Percentiles rank a stretch among this genome's conserved stretches.
These are phyloP conservation scores for Penicillium vulpinum DNA, from an alignment of 2,329 filamentous ascomycete species.

Conservation along the genomic window DNA sequence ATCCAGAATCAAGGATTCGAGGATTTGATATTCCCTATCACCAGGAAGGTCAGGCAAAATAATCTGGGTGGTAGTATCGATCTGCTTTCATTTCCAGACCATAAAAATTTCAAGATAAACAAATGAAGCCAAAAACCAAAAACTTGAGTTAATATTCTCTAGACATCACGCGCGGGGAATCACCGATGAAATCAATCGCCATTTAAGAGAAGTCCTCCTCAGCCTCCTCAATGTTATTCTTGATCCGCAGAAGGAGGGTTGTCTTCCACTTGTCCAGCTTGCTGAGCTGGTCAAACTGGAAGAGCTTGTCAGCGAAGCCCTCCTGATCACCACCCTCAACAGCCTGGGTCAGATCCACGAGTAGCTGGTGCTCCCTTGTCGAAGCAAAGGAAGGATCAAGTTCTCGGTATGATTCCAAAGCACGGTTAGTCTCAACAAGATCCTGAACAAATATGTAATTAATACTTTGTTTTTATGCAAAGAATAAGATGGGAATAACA, in stretches of 20 bases:
- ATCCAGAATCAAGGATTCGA: neutral
- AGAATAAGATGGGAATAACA: neutral
- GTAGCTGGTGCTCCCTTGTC: slow-evolving; percentile 77
- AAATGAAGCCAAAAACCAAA: slow-evolving; percentile 9
- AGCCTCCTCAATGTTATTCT: slow-evolving; percentile 74
- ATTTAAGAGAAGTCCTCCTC: slow-evolving; percentile 67
- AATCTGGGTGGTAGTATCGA: neutral
- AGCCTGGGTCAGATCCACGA: slow-evolving; percentile 72
- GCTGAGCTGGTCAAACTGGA: slow-evolving; percentile 86
- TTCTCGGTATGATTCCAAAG: slow-evolving; percentile 78
- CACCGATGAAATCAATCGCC: slow-evolving; percentile 19
- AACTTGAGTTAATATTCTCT: slow-evolving; percentile 13
- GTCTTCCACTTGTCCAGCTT: slow-evolving; percentile 98
- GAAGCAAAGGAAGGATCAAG: slow-evolving; percentile 73
- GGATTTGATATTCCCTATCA: neutral
- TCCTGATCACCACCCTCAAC: slow-evolving; percentile 79
- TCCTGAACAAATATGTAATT: slow-evolving; percentile 52
- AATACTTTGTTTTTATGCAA: neutral
- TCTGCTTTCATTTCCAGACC: slow-evolving; percentile 8
- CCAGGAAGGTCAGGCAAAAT: neutral
- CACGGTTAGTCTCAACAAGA: slow-evolving; percentile 73
- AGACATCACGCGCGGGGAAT: slow-evolving; percentile 25
- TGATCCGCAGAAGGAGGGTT: slow-evolving; percentile 75
- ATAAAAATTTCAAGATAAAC: slow-evolving; percentile 3
- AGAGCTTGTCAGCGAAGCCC: slow-evolving; percentile 79